Evolutionary conservation across 257 asterid species (phyloP), one percentile per base, ranked within the genome.

Genomic region (Petunia axillaris): DNA sequence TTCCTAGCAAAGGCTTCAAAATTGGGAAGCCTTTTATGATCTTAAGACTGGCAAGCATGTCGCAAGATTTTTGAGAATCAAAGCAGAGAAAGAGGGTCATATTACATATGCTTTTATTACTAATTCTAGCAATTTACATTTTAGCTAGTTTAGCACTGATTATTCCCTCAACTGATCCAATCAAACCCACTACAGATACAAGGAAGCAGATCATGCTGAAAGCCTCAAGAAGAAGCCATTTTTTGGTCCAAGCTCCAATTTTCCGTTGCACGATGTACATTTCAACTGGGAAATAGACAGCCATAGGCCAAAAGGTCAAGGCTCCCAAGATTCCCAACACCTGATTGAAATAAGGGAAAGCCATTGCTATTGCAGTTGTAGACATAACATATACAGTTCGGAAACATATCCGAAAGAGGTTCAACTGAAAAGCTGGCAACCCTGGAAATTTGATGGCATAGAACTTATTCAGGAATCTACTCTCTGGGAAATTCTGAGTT

Each of bases 301-400:
- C 88, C 87, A 91, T 43, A 1, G 97, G 93, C 96, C 94, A 93
- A 79, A 91, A 90, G 44, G 81, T 88, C 76, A 91, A 67, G 10
- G 94, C 96, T 63, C 97, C 96, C 0, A 90, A 65, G 58, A 93
- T 79, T 78, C 94, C 97, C 44, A 93, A 67, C 2, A 91, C 96
- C 79, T 89, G 85, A 57, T 93, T 93, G 88, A 90, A 93, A 85
- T 85, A 93, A 40, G 96, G 97, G 78, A 90, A 90, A 2, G 87
- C 52, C 54, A 91, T 35, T 9, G 93, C 87, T 35, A 93, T 64
- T 36, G 77, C 87, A 1, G 93, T 91, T 3, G 93, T 87, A 8
- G 94, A 85, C 44, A 89, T 85, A 62, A 93, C 94, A 43, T 91
- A 93, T 4, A 77, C 79, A n/a, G 89, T 91, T 48, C 97, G 83